Percentiles rank a stretch among this genome's conserved stretches.
Conservation (phyloP, 2,329 filamentous ascomycete species). For the Sporothrix luriei region DNA sequence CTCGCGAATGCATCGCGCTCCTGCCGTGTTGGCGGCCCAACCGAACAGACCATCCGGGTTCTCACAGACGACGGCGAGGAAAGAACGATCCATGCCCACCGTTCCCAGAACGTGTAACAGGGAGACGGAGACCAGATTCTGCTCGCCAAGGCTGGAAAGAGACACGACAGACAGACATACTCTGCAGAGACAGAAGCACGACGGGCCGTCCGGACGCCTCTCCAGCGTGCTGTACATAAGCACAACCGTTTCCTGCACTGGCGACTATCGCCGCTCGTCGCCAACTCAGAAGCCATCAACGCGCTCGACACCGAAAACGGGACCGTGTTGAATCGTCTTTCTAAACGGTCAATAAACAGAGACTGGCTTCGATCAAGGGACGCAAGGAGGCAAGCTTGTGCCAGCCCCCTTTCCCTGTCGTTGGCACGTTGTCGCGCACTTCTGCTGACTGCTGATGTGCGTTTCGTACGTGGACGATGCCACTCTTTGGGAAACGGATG, state of each 20-base stretch:
- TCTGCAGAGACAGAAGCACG: not conserved
- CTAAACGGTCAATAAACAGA: not conserved
- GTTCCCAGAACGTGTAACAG: not conserved
- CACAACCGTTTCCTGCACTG: not conserved
- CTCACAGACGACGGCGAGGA: not conserved
- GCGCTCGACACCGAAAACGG: not conserved
- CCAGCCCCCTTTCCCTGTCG: constrained; percentile 11
- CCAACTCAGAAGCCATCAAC: not conserved
- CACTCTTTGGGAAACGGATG: not conserved
- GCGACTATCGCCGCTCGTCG: not conserved
- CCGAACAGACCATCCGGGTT: constrained; percentile 17
- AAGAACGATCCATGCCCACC: not conserved
- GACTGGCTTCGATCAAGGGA: too few relatives aligned
- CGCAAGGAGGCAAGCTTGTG: not conserved
- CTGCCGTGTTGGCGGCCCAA: not conserved
- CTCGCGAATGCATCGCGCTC: not conserved
- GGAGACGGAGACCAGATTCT: not conserved
- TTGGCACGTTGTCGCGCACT: not conserved
- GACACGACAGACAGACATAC: not conserved
- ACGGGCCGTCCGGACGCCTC: not conserved
- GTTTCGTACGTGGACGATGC: not conserved
- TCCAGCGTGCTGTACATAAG: not conserved
- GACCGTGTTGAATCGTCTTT: not conserved
- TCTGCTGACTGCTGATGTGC: not conserved
- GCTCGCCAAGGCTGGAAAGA: not conserved